These are phyloP conservation scores for Rhizopogon rudus DNA, from an alignment of 768 basidiomycete genomes.

Conservation along the genomic window DNA sequence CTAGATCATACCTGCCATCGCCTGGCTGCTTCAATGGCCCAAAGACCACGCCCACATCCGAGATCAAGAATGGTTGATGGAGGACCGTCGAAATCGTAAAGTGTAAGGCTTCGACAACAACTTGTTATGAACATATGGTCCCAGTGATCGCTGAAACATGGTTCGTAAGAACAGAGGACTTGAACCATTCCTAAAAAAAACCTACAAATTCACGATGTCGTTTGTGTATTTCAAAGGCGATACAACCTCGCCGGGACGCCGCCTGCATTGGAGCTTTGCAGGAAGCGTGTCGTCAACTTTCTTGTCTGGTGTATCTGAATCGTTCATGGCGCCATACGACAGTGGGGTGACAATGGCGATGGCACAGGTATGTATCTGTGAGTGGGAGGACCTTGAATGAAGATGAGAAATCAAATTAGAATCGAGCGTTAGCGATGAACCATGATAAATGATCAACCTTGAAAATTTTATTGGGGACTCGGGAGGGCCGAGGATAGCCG, in stretches of 20 bases:
- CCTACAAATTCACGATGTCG: slow-evolving; percentile 52
- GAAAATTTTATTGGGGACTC: slow-evolving; percentile 13
- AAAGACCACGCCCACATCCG: slow-evolving; percentile 68
- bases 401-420: slow-evolving; percentile 8
- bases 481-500: slow-evolving; percentile 16
- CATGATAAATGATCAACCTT: slow-evolving; percentile 13
- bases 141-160: slow-evolving; percentile 57
- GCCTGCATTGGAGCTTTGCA: slow-evolving; percentile 33
- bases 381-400: slow-evolving; percentile 3
- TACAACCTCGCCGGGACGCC: slow-evolving; percentile 45
- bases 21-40: slow-evolving; percentile 66
- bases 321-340: slow-evolving; percentile 17
- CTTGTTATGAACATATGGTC: slow-evolving; percentile 58
- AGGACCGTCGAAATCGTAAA: slow-evolving; percentile 46
- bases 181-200: slow-evolving; percentile 8
- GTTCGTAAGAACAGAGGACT: not conserved
- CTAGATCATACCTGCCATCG: slow-evolving; percentile 51
- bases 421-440: slow-evolving; percentile 3
- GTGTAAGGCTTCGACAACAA: slow-evolving; percentile 45
- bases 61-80: slow-evolving; percentile 59
- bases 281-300: slow-evolving; percentile 44
- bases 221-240: slow-evolving; percentile 51
- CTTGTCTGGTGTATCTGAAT: slow-evolving; percentile 21
- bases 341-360: slow-evolving; percentile 6
- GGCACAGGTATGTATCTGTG: not conserved